phyloP scores from a whole-genome alignment of 2,329 filamentous ascomycete genomes.

The Exophiala xenobiotica region DNA sequence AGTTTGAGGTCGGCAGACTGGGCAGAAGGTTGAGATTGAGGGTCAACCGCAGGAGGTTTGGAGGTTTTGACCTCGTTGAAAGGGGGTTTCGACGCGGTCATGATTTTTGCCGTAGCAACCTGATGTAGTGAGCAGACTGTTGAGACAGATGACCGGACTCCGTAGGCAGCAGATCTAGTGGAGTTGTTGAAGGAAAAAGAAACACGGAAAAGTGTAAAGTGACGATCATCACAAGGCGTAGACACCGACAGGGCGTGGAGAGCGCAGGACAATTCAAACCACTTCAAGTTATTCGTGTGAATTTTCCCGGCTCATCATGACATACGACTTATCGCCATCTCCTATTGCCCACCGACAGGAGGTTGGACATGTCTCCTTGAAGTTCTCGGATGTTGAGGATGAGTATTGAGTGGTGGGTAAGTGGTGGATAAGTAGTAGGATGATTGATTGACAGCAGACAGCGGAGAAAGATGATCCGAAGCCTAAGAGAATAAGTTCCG shows the following conservation, averaged over 20 bases:
- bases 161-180: background rate
- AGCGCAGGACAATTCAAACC: background rate
- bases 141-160: background rate
- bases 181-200: background rate
- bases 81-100: slow-evolving; percentile 7
- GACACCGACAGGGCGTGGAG: background rate
- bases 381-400: too few relatives aligned
- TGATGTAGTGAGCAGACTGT: background rate
- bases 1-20: slow-evolving; percentile 54
- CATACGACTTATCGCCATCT: too few relatives aligned
- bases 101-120: slow-evolving; percentile 1
- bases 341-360: too few relatives aligned
- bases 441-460: too few relatives aligned
- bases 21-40: slow-evolving; percentile 45
- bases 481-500: too few relatives aligned
- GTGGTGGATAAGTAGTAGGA: too few relatives aligned
- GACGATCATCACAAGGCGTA: background rate
- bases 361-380: too few relatives aligned
- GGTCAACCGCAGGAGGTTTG: slow-evolving; percentile 33
- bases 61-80: slow-evolving; percentile 7
- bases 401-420: too few relatives aligned
- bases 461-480: too few relatives aligned
- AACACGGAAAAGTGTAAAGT: background rate
- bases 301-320: too few relatives aligned
- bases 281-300: too few relatives aligned